phyloP scores from a whole-genome alignment of 148 eudicot species.

The Suaeda aralocaspica region DNA sequence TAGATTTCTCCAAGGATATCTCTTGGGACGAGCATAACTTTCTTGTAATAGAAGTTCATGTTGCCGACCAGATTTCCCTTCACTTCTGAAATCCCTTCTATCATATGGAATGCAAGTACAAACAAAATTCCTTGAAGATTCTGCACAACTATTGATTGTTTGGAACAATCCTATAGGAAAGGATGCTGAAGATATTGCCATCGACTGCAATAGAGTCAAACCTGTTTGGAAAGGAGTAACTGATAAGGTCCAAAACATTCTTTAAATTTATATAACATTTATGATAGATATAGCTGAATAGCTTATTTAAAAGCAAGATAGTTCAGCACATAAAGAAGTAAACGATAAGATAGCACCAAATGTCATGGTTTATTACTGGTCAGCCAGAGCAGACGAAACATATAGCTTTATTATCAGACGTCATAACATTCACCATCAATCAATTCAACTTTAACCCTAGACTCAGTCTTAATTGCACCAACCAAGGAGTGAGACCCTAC shows the following conservation, averaged over 20 bases:
- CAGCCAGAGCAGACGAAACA: background rate
- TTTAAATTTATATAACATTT: background rate
- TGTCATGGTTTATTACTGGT: background rate
- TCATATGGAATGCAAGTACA: conserved; percentile 17
- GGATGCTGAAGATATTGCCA: conserved; percentile 46
- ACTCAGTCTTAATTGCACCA: background rate
- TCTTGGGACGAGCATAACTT: conserved; percentile 14
- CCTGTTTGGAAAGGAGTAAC: conserved; percentile 14
- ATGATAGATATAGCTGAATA: background rate
- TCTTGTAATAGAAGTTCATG: conserved; percentile 24
- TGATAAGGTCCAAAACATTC: background rate
- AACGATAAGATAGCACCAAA: background rate
- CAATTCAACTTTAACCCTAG: background rate
- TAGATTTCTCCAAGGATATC: conserved; percentile 23
- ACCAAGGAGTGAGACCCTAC: background rate
- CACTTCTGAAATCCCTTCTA: conserved; percentile 23
- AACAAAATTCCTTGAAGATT: conserved; percentile 29
- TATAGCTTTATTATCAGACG: background rate
- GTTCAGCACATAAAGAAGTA: background rate
- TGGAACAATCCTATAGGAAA: conserved; percentile 30
- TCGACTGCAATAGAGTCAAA: conserved; percentile 9
- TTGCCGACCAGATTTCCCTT: conserved; percentile 24
- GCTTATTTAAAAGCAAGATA: background rate
- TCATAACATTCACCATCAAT: too few species aligned
- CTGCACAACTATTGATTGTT: conserved; percentile 19